Base-by-base conservation (phyloP, 352 stramenopile genomes). In the Nothophytophthora sp. region DNA sequence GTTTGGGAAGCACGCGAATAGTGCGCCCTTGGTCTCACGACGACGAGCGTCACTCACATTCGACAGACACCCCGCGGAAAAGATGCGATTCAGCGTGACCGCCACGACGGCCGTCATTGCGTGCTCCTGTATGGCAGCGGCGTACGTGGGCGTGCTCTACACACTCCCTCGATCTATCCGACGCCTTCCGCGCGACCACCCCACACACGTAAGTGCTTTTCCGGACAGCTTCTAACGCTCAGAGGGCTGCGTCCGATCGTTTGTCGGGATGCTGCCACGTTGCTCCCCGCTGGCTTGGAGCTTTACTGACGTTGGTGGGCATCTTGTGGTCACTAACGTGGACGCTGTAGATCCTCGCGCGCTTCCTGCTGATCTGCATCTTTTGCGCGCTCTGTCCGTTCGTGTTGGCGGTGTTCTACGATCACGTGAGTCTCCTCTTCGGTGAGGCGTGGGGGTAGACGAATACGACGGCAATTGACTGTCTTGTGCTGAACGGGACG, bases 71-170 rank as follows among this genome's bases (percentile, higher is more conserved):
- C 30, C 3, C 24, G 25, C 29, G 23, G 34, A 19, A 61, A 89
- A 79, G 55, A 92, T 92, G 82, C 79, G 80, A 55, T 92, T 92
- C 61, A 88, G 81, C 46, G 80, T 90, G 39, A 78, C 71, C 22
- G 47, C 73, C 22, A 81, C 64, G 38, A 76, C 77, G 46, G 86
- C 86, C 25, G 60, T 92, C 44, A 49, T 83, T 40, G 79, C 86
- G 20, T 96, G 84, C 63, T 80, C 90, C 36, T 76, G 64, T 53
- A 91, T 96, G 84, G 81, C 84, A 20, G 67, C 68, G 23, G 81
- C 75, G 19, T 96, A 95, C 66, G 87, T 96, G 32, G 85, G 85
- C 39, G 78, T 94, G 53, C 76, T 96, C 35, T 96, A 95, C 58
- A 90, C 75, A 48, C 67, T 93, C 22, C 87, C 87, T 16, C 63